phyloP scores from a whole-genome alignment of 129 eudicot species.

The Calendula officinalis region DNA sequence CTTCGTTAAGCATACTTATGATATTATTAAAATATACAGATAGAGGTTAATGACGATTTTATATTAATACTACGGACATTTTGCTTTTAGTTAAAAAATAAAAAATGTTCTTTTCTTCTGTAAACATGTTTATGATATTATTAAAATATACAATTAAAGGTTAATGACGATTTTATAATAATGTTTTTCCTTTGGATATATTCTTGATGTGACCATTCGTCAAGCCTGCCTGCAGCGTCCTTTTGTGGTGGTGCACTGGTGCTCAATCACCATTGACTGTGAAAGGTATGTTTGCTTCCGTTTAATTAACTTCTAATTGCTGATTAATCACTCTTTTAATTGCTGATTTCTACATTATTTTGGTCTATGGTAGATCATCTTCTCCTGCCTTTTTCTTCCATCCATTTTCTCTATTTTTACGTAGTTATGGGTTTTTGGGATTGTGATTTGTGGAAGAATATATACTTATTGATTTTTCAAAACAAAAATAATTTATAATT shows the following conservation, averaged over 20 bases:
- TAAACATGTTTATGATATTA: background rate
- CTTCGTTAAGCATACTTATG: background rate
- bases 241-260: no score
- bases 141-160: slow-evolving; percentile 9
- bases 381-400: background rate
- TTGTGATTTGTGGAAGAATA: no score
- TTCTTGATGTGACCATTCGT: background rate
- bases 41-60: background rate
- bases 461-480: no score
- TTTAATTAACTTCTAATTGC: background rate
- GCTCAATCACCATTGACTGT: no score
- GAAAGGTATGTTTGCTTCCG: background rate
- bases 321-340: background rate
- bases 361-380: background rate
- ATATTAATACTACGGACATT: background rate
- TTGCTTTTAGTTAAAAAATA: background rate
- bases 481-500: no score
- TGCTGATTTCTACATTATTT: background rate
- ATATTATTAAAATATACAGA: slow-evolving; percentile 6
- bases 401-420: no score
- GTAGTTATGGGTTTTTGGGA: no score
- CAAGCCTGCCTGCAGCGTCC: no score
- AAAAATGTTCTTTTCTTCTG: background rate
- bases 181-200: background rate
- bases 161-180: background rate